Conservation (phyloP, 164 flowering plant genomes). For the Vitis labrusca region DNA sequence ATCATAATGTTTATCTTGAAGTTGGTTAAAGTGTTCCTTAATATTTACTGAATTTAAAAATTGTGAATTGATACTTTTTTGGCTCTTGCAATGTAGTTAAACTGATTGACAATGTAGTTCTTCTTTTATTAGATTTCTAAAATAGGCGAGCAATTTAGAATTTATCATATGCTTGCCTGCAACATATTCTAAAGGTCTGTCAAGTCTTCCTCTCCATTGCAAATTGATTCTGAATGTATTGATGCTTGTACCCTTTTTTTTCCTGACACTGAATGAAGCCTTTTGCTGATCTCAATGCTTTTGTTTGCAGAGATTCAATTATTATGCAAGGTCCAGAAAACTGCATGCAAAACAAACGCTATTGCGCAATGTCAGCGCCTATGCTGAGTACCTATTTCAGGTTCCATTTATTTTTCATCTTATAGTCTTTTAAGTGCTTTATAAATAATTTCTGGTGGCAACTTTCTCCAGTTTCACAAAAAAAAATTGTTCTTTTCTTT, state of each 20-base stretch:
- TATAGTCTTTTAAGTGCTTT: background rate
- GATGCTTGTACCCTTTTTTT: background rate
- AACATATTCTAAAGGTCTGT: too few relatives aligned
- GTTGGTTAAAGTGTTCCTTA: too few relatives aligned
- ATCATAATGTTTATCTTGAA: too few relatives aligned
- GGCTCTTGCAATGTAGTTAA: too few relatives aligned
- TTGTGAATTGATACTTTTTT: background rate
- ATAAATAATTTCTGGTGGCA: too few relatives aligned
- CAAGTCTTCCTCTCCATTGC: too few relatives aligned
- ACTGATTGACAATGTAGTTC: too few relatives aligned
- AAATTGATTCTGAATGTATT: background rate
- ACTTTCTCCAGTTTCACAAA: too few relatives aligned
- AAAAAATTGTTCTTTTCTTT: too few relatives aligned
- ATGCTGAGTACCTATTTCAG: constrained; percentile 69
- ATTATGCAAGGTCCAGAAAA: constrained; percentile 41
- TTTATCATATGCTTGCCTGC: too few relatives aligned
- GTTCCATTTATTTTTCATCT: constrained; percentile 23
- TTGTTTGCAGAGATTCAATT: constrained; percentile 43
- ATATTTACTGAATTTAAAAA: background rate
- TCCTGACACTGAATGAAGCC: background rate
- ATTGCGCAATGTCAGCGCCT: constrained; percentile 58
- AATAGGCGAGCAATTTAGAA: too few relatives aligned
- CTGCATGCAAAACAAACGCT: constrained; percentile 42
- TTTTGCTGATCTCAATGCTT: background rate
- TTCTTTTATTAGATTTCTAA: too few relatives aligned